These are phyloP conservation scores for Cladorrhinum samala DNA, from an alignment of 495 filamentous ascomycete genomes.

Conservation along the genomic window DNA sequence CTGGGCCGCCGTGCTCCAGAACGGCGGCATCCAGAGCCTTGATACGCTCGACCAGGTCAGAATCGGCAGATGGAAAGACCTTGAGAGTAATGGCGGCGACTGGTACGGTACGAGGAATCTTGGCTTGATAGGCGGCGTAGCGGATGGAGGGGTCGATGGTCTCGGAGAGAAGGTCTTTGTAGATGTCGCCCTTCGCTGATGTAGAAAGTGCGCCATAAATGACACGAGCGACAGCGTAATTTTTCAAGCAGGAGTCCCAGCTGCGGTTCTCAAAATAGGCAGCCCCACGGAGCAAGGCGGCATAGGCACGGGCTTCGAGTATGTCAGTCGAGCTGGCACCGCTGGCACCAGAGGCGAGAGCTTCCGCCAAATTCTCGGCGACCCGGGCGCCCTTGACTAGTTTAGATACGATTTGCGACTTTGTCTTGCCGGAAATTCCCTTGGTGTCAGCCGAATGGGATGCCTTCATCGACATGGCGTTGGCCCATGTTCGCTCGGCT, in stretches of 20 bases:
- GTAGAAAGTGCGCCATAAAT: constrained; percentile 69
- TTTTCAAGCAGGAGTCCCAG: constrained; percentile 72
- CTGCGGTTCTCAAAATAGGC: constrained; percentile 77
- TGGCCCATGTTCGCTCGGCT: constrained; percentile 90
- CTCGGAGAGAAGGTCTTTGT: constrained; percentile 74
- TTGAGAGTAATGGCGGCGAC: constrained; percentile 70
- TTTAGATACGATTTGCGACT: constrained; percentile 81
- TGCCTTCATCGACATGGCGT: constrained; percentile 92
- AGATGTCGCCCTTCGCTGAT: constrained; percentile 60
- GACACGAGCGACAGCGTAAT: constrained; percentile 69
- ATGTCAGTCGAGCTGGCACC: constrained; percentile 65
- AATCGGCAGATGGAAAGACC: constrained; percentile 60
- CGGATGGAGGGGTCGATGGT: constrained; percentile 91
- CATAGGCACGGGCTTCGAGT: constrained; percentile 83
- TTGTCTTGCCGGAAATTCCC: constrained; percentile 68
- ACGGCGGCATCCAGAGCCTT: constrained; percentile 66
- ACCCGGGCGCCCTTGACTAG: constrained; percentile 69
- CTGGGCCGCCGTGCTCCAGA: constrained; percentile 57
- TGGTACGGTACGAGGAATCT: constrained; percentile 74
- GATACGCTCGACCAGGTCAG: constrained; percentile 56
- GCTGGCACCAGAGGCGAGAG: constrained; percentile 52
- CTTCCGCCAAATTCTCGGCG: constrained; percentile 60
- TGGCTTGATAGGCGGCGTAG: constrained; percentile 87
- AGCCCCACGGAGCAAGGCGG: constrained; percentile 64
- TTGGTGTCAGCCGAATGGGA: constrained; percentile 71